phyloP scores from a whole-genome alignment of 306 rosid genomes.

The Mimosa pudica region DNA sequence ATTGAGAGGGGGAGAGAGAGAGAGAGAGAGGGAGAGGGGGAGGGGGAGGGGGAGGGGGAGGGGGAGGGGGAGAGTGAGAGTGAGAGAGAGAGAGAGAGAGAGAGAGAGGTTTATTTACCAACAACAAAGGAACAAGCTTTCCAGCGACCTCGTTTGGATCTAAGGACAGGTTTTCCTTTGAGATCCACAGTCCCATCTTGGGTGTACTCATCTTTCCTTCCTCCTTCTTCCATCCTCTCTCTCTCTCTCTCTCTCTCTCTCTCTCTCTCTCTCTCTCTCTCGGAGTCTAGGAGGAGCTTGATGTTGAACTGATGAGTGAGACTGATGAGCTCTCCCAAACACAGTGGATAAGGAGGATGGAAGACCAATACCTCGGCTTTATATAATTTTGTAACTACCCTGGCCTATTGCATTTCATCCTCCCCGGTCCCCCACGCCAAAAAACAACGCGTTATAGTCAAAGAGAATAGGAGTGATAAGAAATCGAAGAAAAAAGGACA shows the following conservation, averaged over 20 bases:
- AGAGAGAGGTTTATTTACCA: slow-evolving; percentile 41
- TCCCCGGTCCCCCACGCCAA: no score
- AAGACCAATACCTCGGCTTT: not conserved
- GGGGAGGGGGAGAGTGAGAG: not conserved
- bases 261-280: not conserved
- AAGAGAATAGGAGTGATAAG: no score
- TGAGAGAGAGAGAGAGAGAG: not conserved
- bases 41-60: not conserved
- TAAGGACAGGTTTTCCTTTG: slow-evolving; percentile 57
- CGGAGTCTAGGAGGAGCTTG: not conserved
- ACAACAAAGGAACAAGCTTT: slow-evolving; percentile 66
- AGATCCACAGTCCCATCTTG: slow-evolving; percentile 77
- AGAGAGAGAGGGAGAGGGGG: not conserved
- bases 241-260: not conserved
- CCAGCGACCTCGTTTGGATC: slow-evolving; percentile 67
- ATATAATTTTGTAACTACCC: not conserved
- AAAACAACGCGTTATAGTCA: no score
- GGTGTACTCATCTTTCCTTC: slow-evolving; percentile 32
- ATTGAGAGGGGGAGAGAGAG: no score
- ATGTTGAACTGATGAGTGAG: not conserved
- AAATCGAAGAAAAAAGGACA: no score
- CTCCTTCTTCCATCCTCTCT: slow-evolving; percentile 40
- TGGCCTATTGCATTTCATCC: no score
- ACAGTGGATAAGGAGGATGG: not conserved
- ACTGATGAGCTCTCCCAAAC: not conserved